These are phyloP conservation scores for Jaltomata sinuosa DNA, from an alignment of 257 asterid genomes.

Conservation along the genomic window DNA sequence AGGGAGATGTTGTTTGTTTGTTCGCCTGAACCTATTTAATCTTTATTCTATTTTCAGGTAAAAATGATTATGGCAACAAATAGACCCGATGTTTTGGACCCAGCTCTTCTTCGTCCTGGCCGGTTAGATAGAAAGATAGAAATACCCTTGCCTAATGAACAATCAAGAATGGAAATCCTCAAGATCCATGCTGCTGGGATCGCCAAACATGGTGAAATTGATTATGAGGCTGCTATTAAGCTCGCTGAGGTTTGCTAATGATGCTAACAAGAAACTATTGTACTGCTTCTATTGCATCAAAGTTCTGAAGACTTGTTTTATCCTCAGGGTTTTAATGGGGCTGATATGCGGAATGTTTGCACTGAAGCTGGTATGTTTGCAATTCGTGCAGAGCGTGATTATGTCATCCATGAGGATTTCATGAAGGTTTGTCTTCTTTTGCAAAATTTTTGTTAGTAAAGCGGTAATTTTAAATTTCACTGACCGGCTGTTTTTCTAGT, in stretches of 20 bases:
- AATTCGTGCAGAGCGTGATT: conserved; percentile 93
- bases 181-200: conserved; percentile 93
- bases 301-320: background rate
- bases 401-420: conserved; percentile 96
- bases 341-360: conserved; percentile 92
- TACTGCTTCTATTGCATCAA: background rate
- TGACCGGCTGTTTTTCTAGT: background rate
- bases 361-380: conserved; percentile 98
- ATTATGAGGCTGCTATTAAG: conserved; percentile 88
- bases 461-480: background rate
- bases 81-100: conserved; percentile 92
- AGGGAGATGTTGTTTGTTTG: background rate
- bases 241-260: conserved; percentile 74
- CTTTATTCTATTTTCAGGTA: conserved; percentile 40
- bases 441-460: background rate
- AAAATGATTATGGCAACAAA: conserved; percentile 98
- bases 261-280: background rate
- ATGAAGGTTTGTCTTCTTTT: conserved; percentile 48
- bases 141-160: conserved; percentile 93
- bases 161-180: conserved; percentile 87
- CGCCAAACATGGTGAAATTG: conserved; percentile 97
- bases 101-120: conserved; percentile 98
- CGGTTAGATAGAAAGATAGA: conserved; percentile 92
- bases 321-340: conserved; percentile 88
- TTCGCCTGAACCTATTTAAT: background rate